Evolutionary conservation across 108 stramenopile genomes (phyloP).

Genomic region (Craspedostauros australis): DNA sequence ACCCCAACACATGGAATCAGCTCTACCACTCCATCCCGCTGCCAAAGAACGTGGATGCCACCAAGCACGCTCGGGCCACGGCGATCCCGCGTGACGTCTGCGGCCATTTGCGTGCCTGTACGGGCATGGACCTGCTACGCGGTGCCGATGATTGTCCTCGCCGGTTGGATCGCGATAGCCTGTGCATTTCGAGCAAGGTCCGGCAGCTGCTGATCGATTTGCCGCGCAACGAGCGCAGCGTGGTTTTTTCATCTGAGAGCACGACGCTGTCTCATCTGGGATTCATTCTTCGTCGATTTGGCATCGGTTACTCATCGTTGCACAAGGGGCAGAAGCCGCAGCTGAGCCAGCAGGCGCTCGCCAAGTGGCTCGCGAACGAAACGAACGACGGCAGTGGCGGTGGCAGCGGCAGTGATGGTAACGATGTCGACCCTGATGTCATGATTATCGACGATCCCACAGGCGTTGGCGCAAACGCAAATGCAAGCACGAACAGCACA

Average conservation of each 20-base stretch:
- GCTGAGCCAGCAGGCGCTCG: slow-evolving; percentile 20
- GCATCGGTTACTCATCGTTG: slow-evolving; percentile 14
- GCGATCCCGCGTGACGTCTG: slow-evolving; percentile 37
- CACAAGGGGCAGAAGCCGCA: slow-evolving; percentile 28
- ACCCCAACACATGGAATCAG: slow-evolving; percentile 29
- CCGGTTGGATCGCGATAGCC: neutral
- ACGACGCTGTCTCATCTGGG: slow-evolving; percentile 22
- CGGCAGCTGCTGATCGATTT: slow-evolving; percentile 26
- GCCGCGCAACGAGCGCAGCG: slow-evolving; percentile 28
- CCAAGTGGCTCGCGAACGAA: slow-evolving; percentile 32
- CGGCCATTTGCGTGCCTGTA: slow-evolving; percentile 28
- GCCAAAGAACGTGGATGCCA: slow-evolving; percentile 16
- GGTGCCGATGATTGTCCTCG: neutral
- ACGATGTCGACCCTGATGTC: no score
- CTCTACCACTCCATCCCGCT: slow-evolving; percentile 33
- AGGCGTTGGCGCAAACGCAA: no score
- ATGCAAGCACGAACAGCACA: neutral
- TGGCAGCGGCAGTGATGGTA: no score
- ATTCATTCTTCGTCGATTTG: slow-evolving; percentile 10
- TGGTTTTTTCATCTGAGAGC: slow-evolving; percentile 39
- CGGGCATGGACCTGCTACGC: neutral
- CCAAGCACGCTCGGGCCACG: slow-evolving; percentile 5
- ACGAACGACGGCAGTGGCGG: no score
- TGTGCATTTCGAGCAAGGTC: slow-evolving; percentile 36
- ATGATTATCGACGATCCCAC: no score